Conservation (phyloP, 257 asterid species). For the Nemophila menziesii region DNA sequence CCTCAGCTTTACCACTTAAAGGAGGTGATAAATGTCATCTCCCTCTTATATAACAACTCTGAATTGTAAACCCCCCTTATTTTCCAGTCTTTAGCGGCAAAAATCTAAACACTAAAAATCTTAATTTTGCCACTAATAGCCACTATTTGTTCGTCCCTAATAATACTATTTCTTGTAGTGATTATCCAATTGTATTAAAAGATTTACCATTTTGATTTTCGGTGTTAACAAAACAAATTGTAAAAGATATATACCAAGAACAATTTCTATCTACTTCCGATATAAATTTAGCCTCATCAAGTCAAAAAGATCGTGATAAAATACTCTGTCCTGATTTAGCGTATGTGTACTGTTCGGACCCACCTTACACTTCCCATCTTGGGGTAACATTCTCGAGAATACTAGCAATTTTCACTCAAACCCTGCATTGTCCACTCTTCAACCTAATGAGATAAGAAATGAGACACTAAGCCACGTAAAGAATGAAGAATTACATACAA, state of each 20-base stretch:
- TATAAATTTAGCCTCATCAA: slow-evolving; percentile 23
- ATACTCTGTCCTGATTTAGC: slow-evolving; percentile 20
- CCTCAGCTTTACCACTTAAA: too few species aligned
- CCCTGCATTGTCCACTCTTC: slow-evolving; percentile 37
- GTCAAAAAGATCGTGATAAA: slow-evolving; percentile 24
- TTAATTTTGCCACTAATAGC: too few species aligned
- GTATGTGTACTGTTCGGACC: slow-evolving; percentile 29
- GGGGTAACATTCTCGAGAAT: slow-evolving; percentile 43
- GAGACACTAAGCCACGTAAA: slow-evolving; percentile 35
- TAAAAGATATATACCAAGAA: slow-evolving; percentile 49
- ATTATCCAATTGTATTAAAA: not conserved
- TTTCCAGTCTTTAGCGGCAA: too few species aligned
- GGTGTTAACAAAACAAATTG: slow-evolving; percentile 7
- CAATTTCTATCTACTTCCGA: slow-evolving; percentile 38
- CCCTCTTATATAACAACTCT: too few species aligned
- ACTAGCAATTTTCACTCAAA: slow-evolving; percentile 33
- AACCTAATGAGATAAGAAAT: slow-evolving; percentile 28
- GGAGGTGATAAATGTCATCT: too few species aligned
- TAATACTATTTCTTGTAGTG: too few species aligned
- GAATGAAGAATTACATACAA: slow-evolving; percentile 21
- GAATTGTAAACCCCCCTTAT: too few species aligned
- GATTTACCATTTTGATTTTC: not conserved
- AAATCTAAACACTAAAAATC: too few species aligned
- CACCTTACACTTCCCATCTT: slow-evolving; percentile 35
- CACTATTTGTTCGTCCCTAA: too few species aligned